Base-by-base conservation (phyloP, 2,329 filamentous ascomycete genomes). In the Curvularia verruculosa region DNA sequence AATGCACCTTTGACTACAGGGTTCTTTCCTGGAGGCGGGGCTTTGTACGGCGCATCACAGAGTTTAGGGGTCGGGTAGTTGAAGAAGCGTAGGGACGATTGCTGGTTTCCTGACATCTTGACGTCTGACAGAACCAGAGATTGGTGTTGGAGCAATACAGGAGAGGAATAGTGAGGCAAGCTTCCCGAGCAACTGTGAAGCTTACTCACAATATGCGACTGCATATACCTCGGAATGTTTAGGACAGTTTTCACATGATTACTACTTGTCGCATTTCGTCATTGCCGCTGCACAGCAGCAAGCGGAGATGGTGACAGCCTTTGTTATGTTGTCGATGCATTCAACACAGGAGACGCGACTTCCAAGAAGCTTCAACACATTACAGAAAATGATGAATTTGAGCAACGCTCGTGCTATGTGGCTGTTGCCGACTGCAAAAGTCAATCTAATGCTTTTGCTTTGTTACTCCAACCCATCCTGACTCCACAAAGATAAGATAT, bases 1-100 rank as follows among this genome's bases (percentile, higher is more conserved):
- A 86, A 75, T 29, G 83, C 76, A 5, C 91, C 91, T 53, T 87
- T 83, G 61, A 96, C 79, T 1, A 86, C 82, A 0, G 91, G 91
- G 71, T 94, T 92, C 39, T 84, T 81, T 60, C 67, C 58, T n/a
- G 69, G 61, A 5, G 73, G 71, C 4, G 75, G 73, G 18, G 67
- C 62, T 58, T 69, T 58, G 65, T 75, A 79, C 2, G 71, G 67
- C 31, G 74, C 60, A 28, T 77, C 68, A 49, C 64, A 64, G 9
- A 66, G 60, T 46, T 65, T 68, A 18, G 75, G 69, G 2, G 61
- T 61, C 13, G 76, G 77, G 52, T 77, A 78, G 53, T 76, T 73
- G 59, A 73, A 61, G 62, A 73, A 75, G 48, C 58, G 62, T 36
- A 63, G 58, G 43, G 59, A 56, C 24, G 65, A 56, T 39, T 39